Base-by-base conservation (phyloP, 495 filamentous ascomycete genomes). In the Schizothecium vesticola region DNA sequence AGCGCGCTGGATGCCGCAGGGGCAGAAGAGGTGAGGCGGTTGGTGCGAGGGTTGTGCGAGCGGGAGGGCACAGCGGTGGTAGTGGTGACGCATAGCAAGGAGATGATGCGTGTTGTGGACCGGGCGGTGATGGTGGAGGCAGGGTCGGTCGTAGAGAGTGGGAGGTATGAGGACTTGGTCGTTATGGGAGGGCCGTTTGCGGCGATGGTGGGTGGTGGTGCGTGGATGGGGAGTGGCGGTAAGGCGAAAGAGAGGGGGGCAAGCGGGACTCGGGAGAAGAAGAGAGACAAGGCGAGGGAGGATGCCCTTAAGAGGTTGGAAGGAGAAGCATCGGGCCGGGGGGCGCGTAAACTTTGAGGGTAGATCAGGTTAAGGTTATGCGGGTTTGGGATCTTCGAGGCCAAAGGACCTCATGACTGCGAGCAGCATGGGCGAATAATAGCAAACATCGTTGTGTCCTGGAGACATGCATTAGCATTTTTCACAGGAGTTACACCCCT, bases 51-150 rank as follows among this genome's bases (percentile, higher is more conserved):
- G 10, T 72, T 93, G 55, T 64, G 21, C 21, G 25, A 19, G 55
- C 31, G 31, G 43, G 33, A 67, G 25, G 77, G 74, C 7, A 82
- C 88, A 74, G 84, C 85, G 7, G 84, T 90, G 6, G 77, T 97
- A 61, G 86, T 92, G 23, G 87, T 97, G 28, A 96, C 92, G 71
- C 93, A 96, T 79, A 82, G 81, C 26, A 82, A 81, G 68, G 89
- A 92, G 75, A 96, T 96, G 92, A 96, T 97, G 88, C 80, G 84
- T 61, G 86, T 90, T 59, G 91, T 89, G 5, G 88, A 91, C 70
- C 79, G 86, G 67, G 79, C 96, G 7, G 79, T 92, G 4, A 85
- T 96, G 66, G 67, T 97, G 11, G 90, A 92, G 33, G 76, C 84
- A 1, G 92, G 92, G 3, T 64, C 71, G 21, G 85, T 92, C 5